Evolutionary conservation across 140 eudicot species (phyloP).

Genomic region (Ambrosia hybrid): DNA sequence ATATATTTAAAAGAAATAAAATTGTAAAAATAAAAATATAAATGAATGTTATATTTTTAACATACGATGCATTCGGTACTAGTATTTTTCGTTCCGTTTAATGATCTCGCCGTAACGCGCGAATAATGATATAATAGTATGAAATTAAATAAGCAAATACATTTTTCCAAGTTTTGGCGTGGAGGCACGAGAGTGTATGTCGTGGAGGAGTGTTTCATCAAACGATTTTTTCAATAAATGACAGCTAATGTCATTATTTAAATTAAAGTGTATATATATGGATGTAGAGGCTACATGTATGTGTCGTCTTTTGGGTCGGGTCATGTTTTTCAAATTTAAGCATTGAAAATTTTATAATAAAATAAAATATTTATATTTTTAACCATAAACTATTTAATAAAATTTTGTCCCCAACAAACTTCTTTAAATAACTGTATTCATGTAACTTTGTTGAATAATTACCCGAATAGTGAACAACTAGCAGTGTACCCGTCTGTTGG

Average conservation of each 20-base stretch:
- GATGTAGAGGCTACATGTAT: background rate
- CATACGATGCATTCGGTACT: too few relatives aligned
- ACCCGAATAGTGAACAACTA: background rate
- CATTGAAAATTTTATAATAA: background rate
- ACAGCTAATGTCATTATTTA: background rate
- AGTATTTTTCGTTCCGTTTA: too few relatives aligned
- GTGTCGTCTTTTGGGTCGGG: background rate
- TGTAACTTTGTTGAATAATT: background rate
- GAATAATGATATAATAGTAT: too few relatives aligned
- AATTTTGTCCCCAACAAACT: too few relatives aligned
- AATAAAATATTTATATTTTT: too few relatives aligned
- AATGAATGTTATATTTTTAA: too few relatives aligned
- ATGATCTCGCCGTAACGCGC: too few relatives aligned
- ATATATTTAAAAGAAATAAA: too few relatives aligned
- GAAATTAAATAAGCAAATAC: background rate
- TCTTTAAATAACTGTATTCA: background rate
- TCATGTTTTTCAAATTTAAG: background rate
- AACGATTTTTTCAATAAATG: background rate
- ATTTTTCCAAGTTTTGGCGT: constrained; percentile 11
- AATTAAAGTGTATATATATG: background rate
- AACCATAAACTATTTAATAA: too few relatives aligned
- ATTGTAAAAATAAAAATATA: too few relatives aligned
- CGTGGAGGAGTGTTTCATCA: constrained; percentile 7
- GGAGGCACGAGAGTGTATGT: constrained; percentile 13
- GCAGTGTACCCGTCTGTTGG: too few relatives aligned